Evolutionary conservation across 73 alveolate species (phyloP), one percentile per base, ranked within the genome.

Genomic region (Urostyla sp.): DNA sequence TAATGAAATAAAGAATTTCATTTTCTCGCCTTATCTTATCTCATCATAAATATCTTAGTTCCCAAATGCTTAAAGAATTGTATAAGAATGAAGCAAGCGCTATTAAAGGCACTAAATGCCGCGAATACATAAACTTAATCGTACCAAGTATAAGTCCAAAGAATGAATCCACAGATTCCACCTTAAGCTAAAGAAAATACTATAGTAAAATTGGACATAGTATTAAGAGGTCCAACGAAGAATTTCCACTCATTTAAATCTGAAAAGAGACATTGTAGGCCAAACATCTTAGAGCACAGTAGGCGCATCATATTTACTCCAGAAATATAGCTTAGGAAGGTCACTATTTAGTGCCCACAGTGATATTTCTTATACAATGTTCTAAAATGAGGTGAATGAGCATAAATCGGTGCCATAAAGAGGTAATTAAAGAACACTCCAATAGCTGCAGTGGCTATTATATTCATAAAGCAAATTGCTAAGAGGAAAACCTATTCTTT

Each of bases 351-450:
- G 60, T 34, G 73, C n/a, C 87, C 27, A 3, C 8, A 30, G 44
- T 54, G 36, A 54, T 15, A 43, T 34, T 54, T 57, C 67, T 53
- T 72, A 55, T 36, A 73, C 57, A 72, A 35, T 3, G 75, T 57
- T 58, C 88, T 74, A 72, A 84, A 84, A 54, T 84, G 83, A 0
- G 92, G 92, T 28, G 88, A 74, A 43, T 84, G 92, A n/a, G 72
- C 76, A 31, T 54, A 69, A 6, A 75, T 84, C 5, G 92, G 92
- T 15, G 84, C 34, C 72, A 84, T 53, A 46, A 75, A 84, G 20
- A 84, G 58, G 73, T 46, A 72, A 56, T 84, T 56, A 73, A 84
- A 84, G 84, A 84, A 84, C 20, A 84, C 75, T 24, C 88, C 92
- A 11, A 84, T 61, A 24, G 83, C 87, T 7, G 78, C 76, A 28